Evolutionary conservation across 106 monocot genomes (phyloP).

Genomic region (Narthecium ossifragum): DNA sequence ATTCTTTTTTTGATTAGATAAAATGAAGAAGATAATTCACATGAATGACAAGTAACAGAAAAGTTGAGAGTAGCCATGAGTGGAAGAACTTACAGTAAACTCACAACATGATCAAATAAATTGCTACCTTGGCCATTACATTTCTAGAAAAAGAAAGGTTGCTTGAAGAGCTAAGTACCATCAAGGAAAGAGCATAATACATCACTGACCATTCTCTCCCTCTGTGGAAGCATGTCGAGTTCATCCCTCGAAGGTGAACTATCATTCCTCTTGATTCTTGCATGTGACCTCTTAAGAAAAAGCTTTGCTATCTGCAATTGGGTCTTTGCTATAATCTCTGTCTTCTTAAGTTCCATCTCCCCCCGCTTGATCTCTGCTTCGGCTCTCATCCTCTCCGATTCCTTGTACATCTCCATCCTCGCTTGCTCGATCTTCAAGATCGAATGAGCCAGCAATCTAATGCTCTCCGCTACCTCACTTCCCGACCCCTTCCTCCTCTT

Average conservation of each 20-base stretch:
- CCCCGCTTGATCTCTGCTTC: constrained; percentile 60
- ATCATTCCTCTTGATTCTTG: constrained; percentile 9
- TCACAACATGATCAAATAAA: too few species aligned
- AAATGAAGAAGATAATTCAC: too few species aligned
- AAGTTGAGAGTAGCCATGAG: too few species aligned
- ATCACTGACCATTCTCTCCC: constrained; percentile 26
- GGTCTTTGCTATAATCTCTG: constrained; percentile 65
- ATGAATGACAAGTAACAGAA: too few species aligned
- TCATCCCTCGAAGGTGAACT: constrained; percentile 21
- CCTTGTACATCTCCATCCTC: constrained; percentile 59
- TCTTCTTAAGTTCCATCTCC: constrained; percentile 71
- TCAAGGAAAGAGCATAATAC: constrained; percentile 5
- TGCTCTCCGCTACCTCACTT: constrained; percentile 46
- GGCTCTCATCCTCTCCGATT: constrained; percentile 50
- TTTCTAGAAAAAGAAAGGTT: background rate
- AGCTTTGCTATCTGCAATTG: constrained; percentile 71
- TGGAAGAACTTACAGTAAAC: too few species aligned
- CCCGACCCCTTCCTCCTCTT: constrained; percentile 28
- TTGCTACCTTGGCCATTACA: too few species aligned
- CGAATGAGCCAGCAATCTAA: constrained; percentile 46
- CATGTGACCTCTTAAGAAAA: constrained; percentile 22
- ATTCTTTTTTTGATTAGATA: too few species aligned
- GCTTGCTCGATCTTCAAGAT: constrained; percentile 59
- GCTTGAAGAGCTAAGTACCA: background rate
- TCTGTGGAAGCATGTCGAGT: constrained; percentile 8